Base-by-base conservation (phyloP, 192 early-diverging fungal species). In the Dissophora ornata region DNA sequence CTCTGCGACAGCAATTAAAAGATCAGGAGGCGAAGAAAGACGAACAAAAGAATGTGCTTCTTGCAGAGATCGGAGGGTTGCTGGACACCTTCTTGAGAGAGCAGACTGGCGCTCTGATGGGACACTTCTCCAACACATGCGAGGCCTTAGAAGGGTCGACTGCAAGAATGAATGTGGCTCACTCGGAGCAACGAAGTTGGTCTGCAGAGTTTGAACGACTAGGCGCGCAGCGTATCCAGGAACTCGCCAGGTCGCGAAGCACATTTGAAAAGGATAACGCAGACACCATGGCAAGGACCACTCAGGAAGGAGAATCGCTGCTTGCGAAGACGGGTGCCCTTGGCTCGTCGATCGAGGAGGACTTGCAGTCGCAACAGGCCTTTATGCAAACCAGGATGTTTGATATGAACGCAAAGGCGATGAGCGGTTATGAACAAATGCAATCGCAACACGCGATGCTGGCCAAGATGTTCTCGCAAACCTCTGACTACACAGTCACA, bases 171-270 rank as follows among this genome's bases (percentile, higher is more conserved):
- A 46, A 42, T 24, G 16, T 13, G 0, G 65, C 59, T 32, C 64
- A 77, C 40, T n/a, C 34, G 4, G 28, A 67, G 15, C 73, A 77
- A 26, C 41, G 32, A 28, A 21, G 51, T 26, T 77, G 73, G 73
- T 21, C 53, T 2, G 11, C 29, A 41, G 36, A 56, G 13, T 62
- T 67, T 41, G 51, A 42, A 2, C 36, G 34, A 10, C 42, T 56
- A 13, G 64, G 63, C 30, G 30, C 59, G 2, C 24, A 57, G 11
- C 50, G 32, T 29, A 34, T 62, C 7, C 47, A 62, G 9, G 58
- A 56, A 21, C 53, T 77, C 9, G 47, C 21, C 11, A 45, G 25
- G 19, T 62, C 65, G n/a, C 15, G 59, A 30, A 19, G 33, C 7
- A 18, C 7, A 32, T 57, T 77, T 28, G 50, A 61, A 22, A 33